Evolutionary conservation across 2,329 filamentous ascomycete genomes (phyloP).

Genomic region (Amauroascus niger): DNA sequence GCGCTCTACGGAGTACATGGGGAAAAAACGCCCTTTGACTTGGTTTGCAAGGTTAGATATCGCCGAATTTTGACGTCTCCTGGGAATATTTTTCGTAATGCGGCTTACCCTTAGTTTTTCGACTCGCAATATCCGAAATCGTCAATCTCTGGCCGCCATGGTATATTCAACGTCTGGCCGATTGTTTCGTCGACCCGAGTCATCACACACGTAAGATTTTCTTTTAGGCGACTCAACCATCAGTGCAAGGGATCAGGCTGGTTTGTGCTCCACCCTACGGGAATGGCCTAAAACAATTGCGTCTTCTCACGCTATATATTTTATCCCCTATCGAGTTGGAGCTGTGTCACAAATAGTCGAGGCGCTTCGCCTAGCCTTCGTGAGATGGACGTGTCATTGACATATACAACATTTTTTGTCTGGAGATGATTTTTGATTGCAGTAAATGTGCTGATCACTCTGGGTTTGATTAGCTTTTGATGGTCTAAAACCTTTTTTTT

Average conservation of each 20-base stretch:
- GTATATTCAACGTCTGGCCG: background rate
- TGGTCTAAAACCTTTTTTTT: background rate
- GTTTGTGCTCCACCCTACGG: background rate
- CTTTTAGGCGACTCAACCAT: background rate
- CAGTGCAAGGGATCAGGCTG: background rate
- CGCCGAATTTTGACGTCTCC: background rate
- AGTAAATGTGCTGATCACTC: background rate
- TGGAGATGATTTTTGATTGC: background rate
- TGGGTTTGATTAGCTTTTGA: constrained; percentile 1
- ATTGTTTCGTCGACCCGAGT: background rate
- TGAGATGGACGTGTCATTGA: background rate
- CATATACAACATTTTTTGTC: background rate
- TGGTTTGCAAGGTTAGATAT: background rate
- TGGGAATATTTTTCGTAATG: background rate
- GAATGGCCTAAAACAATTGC: background rate
- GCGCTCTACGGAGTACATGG: background rate
- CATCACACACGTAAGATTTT: background rate
- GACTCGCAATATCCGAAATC: background rate
- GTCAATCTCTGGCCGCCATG: background rate
- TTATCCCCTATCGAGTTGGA: background rate
- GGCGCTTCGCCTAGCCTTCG: background rate
- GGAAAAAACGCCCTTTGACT: background rate
- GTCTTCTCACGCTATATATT: background rate
- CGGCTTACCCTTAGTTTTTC: background rate
- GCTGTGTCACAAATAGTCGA: constrained; percentile 1